Evolutionary conservation across 1,284 basidiomycete species (phyloP).

Genomic region (Cystobasidium sp.): DNA sequence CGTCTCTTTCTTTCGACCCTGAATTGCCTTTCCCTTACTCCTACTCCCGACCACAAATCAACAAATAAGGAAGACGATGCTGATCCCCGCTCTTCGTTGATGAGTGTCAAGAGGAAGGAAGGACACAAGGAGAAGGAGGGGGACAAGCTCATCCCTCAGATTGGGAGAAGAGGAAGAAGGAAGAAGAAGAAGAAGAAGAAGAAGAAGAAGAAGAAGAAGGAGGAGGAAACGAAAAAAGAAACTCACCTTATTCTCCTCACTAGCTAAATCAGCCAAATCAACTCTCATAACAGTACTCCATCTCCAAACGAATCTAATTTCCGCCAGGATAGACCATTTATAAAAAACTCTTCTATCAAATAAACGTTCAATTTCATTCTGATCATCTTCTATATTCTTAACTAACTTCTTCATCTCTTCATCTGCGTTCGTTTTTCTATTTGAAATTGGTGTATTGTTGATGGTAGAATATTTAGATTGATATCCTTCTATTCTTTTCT

Average conservation of each 20-base stretch:
- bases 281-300: constrained; percentile 17
- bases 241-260: constrained; percentile 16
- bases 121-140: no score
- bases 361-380: constrained; percentile 8
- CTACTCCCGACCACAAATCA: no score
- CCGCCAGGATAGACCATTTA: constrained; percentile 12
- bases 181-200: no score
- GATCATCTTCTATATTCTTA: constrained; percentile 34
- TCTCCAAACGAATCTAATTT: constrained; percentile 33
- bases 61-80: no score
- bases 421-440: constrained; percentile 3
- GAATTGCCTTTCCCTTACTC: no score
- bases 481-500: constrained; percentile 77
- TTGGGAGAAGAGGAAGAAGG: no score
- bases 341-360: constrained; percentile 20
- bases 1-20: no score
- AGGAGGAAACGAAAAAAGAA: not conserved
- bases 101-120: no score
- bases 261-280: constrained; percentile 4
- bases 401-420: constrained; percentile 36
- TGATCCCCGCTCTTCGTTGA: no score
- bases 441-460: not conserved
- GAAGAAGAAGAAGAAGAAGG: no score
- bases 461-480: constrained; percentile 24
- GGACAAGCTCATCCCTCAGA: no score